A percentile compares a stretch with the other conserved stretches of the same genome.
Conservation (phyloP, 164 flowering plant genomes). For the Magnolia sinica region DNA sequence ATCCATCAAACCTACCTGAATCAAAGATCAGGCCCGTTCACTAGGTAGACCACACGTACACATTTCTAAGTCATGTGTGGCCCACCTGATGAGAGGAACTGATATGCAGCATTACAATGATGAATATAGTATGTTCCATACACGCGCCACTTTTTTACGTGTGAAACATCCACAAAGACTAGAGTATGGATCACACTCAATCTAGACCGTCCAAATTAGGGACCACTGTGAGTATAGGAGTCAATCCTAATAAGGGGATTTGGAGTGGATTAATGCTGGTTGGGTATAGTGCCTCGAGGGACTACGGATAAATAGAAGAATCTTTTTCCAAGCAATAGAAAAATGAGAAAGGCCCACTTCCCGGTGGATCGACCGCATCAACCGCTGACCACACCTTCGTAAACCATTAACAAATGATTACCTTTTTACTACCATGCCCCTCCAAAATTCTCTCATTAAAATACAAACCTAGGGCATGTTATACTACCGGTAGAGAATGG, state of each 20-base stretch:
- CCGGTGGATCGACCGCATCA: constrained; percentile 68
- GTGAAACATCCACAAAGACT: too few species aligned
- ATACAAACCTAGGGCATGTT: background rate
- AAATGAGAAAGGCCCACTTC: background rate
- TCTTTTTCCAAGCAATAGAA: background rate
- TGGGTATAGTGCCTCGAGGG: background rate
- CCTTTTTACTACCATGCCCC: background rate
- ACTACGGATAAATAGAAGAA: background rate
- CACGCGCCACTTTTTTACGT: background rate
- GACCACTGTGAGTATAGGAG: background rate
- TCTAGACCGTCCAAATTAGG: too few species aligned
- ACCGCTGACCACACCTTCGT: constrained; percentile 68
- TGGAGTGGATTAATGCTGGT: constrained; percentile 6
- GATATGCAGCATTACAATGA: too few species aligned
- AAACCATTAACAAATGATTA: constrained; percentile 39
- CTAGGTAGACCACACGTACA: too few species aligned
- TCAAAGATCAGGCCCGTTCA: too few species aligned
- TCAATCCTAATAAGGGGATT: background rate
- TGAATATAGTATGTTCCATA: too few species aligned
- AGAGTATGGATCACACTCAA: too few species aligned
- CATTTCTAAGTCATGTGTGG: too few species aligned
- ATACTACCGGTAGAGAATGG: background rate
- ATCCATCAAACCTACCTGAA: too few species aligned
- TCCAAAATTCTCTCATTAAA: background rate
- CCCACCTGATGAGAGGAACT: too few species aligned